Percentiles rank a stretch among this genome's conserved stretches.
Conservation (phyloP, 331 rosid genomes). For the Pyrus hybrid region DNA sequence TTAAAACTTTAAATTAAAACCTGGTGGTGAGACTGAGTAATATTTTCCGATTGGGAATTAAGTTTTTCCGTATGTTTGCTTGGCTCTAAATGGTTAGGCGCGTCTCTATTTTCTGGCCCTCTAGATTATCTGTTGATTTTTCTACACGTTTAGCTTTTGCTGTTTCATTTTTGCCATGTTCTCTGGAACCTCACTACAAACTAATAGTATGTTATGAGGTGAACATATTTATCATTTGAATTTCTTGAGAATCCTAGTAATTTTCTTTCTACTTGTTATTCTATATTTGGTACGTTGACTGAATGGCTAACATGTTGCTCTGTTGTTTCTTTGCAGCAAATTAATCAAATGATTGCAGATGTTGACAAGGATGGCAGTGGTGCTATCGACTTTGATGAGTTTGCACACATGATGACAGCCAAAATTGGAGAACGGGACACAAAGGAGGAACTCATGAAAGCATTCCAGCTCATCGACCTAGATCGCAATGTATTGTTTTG, state of each 20-base stretch:
- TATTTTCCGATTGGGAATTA: neutral
- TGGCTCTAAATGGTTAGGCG: neutral
- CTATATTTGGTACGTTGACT: neutral
- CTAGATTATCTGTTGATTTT: neutral
- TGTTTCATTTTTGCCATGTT: neutral
- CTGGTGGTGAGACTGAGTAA: neutral
- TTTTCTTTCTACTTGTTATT: neutral
- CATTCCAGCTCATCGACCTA: conserved; percentile 69
- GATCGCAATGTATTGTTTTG: conserved; percentile 56
- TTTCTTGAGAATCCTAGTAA: neutral
- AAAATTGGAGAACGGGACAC: conserved; percentile 97
- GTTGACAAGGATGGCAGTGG: conserved; percentile 99
- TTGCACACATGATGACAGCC: conserved; percentile 92
- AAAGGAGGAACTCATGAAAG: conserved; percentile 92
- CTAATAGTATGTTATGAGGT: neutral
- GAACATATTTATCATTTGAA: neutral
- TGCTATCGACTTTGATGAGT: conserved; percentile 87
- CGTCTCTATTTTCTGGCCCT: neutral
- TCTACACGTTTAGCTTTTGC: neutral
- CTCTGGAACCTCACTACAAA: neutral
- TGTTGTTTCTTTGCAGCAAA: conserved; percentile 59
- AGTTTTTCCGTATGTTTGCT: neutral
- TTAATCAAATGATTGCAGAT: conserved; percentile 88
- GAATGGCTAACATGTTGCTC: neutral
- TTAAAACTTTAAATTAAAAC: neutral